Percentiles rank a stretch among this genome's conserved stretches.
Evolutionary conservation across 495 filamentous ascomycete genomes (phyloP).

Genomic region (Hypoxylon cercidicola): DNA sequence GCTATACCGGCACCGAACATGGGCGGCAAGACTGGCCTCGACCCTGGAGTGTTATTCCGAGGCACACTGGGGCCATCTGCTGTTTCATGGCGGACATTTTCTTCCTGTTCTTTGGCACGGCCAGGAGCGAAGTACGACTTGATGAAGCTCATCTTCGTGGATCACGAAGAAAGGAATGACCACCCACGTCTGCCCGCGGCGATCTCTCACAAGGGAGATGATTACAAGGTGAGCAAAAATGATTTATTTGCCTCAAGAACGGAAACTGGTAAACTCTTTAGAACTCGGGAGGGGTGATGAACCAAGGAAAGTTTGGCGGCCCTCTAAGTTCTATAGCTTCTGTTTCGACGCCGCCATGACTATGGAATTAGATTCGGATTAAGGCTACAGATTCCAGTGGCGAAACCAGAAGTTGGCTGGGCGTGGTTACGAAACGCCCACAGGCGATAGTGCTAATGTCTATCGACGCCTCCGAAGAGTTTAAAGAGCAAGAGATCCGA

Average conservation of each 20-base stretch:
- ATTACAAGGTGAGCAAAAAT: neutral
- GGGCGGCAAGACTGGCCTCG: neutral
- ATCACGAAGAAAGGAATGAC: slow-evolving; percentile 19
- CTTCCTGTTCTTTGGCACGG: slow-evolving; percentile 26
- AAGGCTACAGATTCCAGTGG: slow-evolving; percentile 31
- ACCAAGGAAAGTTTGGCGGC: slow-evolving; percentile 4
- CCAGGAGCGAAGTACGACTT: slow-evolving; percentile 47
- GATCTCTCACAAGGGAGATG: slow-evolving; percentile 1
- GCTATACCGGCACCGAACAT: slow-evolving; percentile 15
- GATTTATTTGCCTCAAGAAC: neutral
- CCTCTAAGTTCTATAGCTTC: slow-evolving; percentile 24
- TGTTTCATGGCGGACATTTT: slow-evolving; percentile 20
- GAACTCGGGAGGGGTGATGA: neutral
- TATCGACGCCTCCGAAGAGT: slow-evolving; percentile 9
- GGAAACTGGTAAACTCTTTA: neutral
- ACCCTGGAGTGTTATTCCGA: neutral
- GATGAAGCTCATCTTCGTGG: slow-evolving; percentile 42
- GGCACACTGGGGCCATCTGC: slow-evolving; percentile 8
- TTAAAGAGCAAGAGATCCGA: slow-evolving; percentile 23
- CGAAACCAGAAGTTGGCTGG: slow-evolving; percentile 24
- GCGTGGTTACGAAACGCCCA: slow-evolving; percentile 8
- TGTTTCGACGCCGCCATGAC: slow-evolving; percentile 29
- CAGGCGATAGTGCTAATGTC: slow-evolving; percentile 19
- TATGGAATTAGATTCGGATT: slow-evolving; percentile 5
- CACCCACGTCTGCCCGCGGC: slow-evolving; percentile 24